Conservation (phyloP, 2,329 filamentous ascomycete genomes). For the Aspergillus flavus region DNA sequence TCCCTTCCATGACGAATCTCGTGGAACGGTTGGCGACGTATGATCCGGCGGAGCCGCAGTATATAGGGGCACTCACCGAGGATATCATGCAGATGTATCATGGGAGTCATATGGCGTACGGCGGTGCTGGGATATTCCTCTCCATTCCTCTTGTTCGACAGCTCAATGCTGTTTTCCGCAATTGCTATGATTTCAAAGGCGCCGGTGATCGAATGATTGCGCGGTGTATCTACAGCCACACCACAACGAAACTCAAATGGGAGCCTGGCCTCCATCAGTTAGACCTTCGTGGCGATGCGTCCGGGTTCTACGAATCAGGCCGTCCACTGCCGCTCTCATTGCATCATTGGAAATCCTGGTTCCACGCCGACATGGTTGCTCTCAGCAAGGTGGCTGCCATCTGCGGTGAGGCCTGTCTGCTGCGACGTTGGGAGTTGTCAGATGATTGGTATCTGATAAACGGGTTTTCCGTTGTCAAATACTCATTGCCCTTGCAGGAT, state of each 20-base stretch:
- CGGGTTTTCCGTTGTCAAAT: slow-evolving; percentile 58
- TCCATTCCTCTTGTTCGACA: slow-evolving; percentile 52
- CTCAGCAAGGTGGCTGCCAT: slow-evolving; percentile 50
- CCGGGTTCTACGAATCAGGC: slow-evolving; percentile 61
- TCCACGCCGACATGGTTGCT: slow-evolving; percentile 40
- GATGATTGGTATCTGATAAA: slow-evolving; percentile 52
- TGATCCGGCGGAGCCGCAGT: slow-evolving; percentile 51
- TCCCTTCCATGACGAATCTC: slow-evolving; percentile 55
- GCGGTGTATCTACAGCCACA: slow-evolving; percentile 57
- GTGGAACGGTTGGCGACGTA: slow-evolving; percentile 46
- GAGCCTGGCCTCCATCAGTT: slow-evolving; percentile 57
- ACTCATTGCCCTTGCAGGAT: slow-evolving; percentile 44
- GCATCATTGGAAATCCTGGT: slow-evolving; percentile 4
- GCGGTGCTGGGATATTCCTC: slow-evolving; percentile 60
- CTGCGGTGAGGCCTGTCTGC: slow-evolving; percentile 55
- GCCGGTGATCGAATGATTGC: slow-evolving; percentile 56
- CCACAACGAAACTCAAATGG: slow-evolving; percentile 53
- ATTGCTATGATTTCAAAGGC: slow-evolving; percentile 48
- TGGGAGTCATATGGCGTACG: slow-evolving; percentile 60
- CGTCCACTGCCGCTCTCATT: slow-evolving; percentile 43
- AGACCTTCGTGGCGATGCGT: slow-evolving; percentile 54
- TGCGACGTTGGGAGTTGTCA: slow-evolving; percentile 52
- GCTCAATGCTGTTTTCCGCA: slow-evolving; percentile 48
- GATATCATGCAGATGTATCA: slow-evolving; percentile 50
- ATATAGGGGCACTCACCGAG: slow-evolving; percentile 59